These are phyloP conservation scores for Pecoramyces ruminantium DNA, from an alignment of 192 early-diverging fungal genomes.

Conservation along the genomic window DNA sequence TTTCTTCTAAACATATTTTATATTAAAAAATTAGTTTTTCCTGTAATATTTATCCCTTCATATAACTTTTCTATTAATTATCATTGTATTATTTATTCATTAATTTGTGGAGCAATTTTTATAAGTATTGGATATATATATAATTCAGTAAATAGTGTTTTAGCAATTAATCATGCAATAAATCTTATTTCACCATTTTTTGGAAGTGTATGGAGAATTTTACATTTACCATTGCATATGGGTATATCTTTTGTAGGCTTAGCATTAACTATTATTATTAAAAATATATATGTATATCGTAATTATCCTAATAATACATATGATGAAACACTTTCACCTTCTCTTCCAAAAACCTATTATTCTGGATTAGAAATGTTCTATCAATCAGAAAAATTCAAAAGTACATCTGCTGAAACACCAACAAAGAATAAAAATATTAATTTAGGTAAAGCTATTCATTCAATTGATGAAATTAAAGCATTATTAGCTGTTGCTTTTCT, in stretches of 20 bases:
- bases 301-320: not conserved
- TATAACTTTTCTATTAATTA: not conserved
- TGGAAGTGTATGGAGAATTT: not conserved
- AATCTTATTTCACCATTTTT: not conserved
- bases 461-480: not conserved
- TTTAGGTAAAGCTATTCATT: not conserved
- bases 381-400: not conserved
- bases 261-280: not conserved
- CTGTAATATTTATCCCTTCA: not conserved
- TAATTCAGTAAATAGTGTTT: not conserved
- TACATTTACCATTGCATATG: not conserved
- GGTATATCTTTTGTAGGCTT: not conserved
- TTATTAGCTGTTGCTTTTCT: not conserved
- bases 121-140: not conserved
- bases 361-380: not conserved
- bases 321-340: not conserved
- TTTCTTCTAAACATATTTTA: too few relatives aligned
- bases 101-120: not conserved
- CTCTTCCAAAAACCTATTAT: not conserved
- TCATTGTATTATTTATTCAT: not conserved
- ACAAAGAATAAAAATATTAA: not conserved
- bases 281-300: not conserved
- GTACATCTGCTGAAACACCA: not conserved
- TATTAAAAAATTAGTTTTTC: not conserved
- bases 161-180: not conserved